Percentiles rank a stretch among this genome's conserved stretches.
phyloP scores from a whole-genome alignment of 208 protist genomes.

The Leishmania braziliensis region DNA sequence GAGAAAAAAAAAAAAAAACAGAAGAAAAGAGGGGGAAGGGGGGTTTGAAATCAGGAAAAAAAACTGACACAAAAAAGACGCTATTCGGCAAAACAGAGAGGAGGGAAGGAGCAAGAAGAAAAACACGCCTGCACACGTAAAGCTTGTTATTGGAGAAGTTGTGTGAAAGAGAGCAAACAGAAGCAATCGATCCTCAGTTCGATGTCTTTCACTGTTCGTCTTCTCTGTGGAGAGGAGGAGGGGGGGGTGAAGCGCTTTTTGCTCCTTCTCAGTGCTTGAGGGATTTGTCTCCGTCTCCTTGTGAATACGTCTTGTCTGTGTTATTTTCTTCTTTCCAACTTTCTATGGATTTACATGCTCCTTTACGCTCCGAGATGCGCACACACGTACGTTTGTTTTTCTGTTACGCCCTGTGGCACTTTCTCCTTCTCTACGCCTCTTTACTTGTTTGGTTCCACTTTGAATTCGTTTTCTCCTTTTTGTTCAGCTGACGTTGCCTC shows the following conservation, averaged over 20 bases:
- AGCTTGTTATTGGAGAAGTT: background rate
- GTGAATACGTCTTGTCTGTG: no score
- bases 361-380: no score
- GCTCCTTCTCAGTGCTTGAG: background rate
- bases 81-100: background rate
- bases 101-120: background rate
- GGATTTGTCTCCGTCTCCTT: no score
- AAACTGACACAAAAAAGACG: background rate
- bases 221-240: background rate
- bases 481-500: no score
- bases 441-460: no score
- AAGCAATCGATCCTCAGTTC: slow-evolving; percentile 1
- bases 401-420: no score
- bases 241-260: background rate
- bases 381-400: no score
- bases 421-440: no score
- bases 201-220: background rate
- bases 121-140: background rate
- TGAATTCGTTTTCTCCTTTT: no score
- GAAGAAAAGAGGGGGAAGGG: background rate
- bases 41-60: background rate
- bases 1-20: background rate
- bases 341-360: no score
- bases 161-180: background rate
- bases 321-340: no score